These are phyloP conservation scores for Maudiozyma serrabonitensis DNA, from an alignment of 805 yeast genomes.

Conservation along the genomic window DNA sequence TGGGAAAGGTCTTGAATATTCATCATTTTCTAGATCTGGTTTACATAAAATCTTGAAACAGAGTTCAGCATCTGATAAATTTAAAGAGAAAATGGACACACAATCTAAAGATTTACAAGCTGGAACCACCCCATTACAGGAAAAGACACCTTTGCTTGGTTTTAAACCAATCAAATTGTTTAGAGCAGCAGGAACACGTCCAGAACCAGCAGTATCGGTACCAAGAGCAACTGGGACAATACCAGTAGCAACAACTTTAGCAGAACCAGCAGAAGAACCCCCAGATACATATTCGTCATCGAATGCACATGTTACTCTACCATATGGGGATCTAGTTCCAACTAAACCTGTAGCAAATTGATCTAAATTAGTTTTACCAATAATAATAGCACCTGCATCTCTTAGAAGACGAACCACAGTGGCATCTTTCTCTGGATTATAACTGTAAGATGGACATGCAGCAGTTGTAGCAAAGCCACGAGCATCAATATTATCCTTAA, in stretches of 20 bases:
- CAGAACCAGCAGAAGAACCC: slow-evolving; percentile 96
- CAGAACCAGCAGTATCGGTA: slow-evolving; percentile 97
- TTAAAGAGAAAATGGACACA: slow-evolving; percentile 75
- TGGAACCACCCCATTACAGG: slow-evolving; percentile 89
- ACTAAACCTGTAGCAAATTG: slow-evolving; percentile 97
- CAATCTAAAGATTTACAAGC: slow-evolving; percentile 94
- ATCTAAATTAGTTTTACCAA: slow-evolving; percentile 92
- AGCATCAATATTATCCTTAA: slow-evolving; percentile 91
- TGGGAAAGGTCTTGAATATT: slow-evolving; percentile 73
- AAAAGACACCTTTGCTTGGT: slow-evolving; percentile 83
- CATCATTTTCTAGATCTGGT: slow-evolving; percentile 59
- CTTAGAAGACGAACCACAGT: slow-evolving; percentile 64
- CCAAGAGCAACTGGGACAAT: slow-evolving; percentile 83
- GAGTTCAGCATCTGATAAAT: slow-evolving; percentile 73
- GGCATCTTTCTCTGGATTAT: slow-evolving; percentile 62
- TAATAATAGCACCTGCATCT: slow-evolving; percentile 82
- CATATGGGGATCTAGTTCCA: slow-evolving; percentile 92
- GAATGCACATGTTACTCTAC: slow-evolving; percentile 76
- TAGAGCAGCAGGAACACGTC: slow-evolving; percentile 92
- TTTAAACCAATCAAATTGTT: slow-evolving; percentile 88
- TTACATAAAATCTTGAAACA: slow-evolving; percentile 63
- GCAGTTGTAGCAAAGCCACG: slow-evolving; percentile 80
- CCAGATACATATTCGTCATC: slow-evolving; percentile 75
- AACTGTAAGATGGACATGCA: slow-evolving; percentile 82
- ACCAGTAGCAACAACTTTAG: slow-evolving; percentile 82